phyloP scores from a whole-genome alignment of 257 asterid species.

The Jacaranda copaia region DNA sequence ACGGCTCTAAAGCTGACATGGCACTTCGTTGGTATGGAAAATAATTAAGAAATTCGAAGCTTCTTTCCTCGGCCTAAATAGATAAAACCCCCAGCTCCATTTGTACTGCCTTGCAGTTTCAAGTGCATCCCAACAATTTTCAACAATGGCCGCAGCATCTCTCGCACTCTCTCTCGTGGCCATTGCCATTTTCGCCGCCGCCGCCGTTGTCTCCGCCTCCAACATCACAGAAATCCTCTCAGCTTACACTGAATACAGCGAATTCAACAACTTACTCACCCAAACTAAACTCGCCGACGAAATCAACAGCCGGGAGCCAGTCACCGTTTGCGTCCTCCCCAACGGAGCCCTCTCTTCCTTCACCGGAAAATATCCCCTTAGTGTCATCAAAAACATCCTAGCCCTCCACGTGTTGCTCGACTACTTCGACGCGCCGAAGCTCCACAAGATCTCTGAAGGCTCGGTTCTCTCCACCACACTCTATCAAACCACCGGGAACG shows the following conservation, averaged over 20 bases:
- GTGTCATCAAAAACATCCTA: slow-evolving; percentile 65
- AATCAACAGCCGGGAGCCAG: slow-evolving; percentile 85
- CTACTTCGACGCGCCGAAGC: slow-evolving; percentile 79
- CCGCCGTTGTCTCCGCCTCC: slow-evolving; percentile 43
- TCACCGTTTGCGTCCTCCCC: slow-evolving; percentile 78
- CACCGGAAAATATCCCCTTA: slow-evolving; percentile 69
- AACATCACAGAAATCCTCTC: slow-evolving; percentile 81
- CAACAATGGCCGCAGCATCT: slow-evolving; percentile 53
- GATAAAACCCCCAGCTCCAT: slow-evolving; percentile 37
- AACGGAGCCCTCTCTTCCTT: slow-evolving; percentile 74
- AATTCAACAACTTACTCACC: slow-evolving; percentile 67
- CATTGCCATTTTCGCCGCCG: slow-evolving; percentile 39
- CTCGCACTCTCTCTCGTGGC: slow-evolving; percentile 45
- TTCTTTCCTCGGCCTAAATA: neutral
- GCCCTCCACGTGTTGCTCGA: slow-evolving; percentile 89
- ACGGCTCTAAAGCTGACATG: slow-evolving; percentile 39
- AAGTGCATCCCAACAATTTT: slow-evolving; percentile 13
- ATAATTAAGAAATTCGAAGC: neutral
- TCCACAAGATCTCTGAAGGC: slow-evolving; percentile 85
- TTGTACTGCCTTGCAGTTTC: slow-evolving; percentile 23
- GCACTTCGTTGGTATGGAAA: slow-evolving; percentile 2
- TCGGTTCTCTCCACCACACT: slow-evolving; percentile 86
- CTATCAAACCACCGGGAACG: slow-evolving; percentile 92
- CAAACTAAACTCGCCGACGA: slow-evolving; percentile 96
- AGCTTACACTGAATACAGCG: slow-evolving; percentile 76